Conservation (phyloP, 257 asterid genomes). For the Nicotiana knightiana region DNA sequence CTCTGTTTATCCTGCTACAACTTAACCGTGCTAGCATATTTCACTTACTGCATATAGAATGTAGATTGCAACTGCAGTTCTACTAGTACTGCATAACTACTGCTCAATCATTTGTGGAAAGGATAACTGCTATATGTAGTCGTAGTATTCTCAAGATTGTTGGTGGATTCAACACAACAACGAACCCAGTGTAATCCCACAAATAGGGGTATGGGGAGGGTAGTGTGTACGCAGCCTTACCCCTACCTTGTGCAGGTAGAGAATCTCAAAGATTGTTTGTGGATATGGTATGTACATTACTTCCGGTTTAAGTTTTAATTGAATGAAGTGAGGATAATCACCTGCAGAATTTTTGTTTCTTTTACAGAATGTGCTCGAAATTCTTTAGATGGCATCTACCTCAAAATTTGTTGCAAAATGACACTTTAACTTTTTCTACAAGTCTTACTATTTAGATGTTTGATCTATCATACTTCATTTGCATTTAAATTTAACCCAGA, state of each 20-base stretch:
- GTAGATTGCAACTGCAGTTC: not conserved
- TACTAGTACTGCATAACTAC: not conserved
- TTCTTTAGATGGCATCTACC: not conserved
- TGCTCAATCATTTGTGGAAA: not conserved
- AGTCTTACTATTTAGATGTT: not conserved
- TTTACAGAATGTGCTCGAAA: not conserved
- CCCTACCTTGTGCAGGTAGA: too few species aligned
- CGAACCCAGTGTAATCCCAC: too few species aligned
- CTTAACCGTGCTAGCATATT: not conserved
- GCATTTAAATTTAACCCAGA: too few species aligned
- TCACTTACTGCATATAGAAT: not conserved
- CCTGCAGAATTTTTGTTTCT: not conserved
- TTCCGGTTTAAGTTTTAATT: not conserved
- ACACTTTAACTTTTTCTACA: not conserved
- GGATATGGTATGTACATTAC: not conserved
- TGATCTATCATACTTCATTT: slow-evolving; percentile 6
- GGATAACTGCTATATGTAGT: not conserved
- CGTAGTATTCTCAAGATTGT: not conserved
- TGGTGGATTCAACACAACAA: not conserved
- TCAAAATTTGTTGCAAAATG: not conserved
- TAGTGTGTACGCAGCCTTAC: too few species aligned
- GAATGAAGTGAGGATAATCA: not conserved
- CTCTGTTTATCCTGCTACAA: not conserved
- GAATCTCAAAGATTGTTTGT: not conserved
- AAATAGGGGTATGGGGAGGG: too few species aligned